Evolutionary conservation across 495 filamentous ascomycete species (phyloP), one percentile per base, ranked within the genome.

Genomic region (Viridothelium virens): DNA sequence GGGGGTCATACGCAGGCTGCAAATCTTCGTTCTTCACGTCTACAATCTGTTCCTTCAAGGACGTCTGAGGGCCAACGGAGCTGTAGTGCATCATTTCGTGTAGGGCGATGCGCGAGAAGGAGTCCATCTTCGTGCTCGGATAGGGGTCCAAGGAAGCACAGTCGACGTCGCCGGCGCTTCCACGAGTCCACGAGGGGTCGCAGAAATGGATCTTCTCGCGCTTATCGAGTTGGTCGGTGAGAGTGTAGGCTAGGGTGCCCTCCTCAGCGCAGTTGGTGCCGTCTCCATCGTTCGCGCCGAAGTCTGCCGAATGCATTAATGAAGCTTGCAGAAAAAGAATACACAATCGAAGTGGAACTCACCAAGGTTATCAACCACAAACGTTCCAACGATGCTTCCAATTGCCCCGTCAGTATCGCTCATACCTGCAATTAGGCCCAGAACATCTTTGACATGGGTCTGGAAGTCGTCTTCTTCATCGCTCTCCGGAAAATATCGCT

Each of bases 341-440:
- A 62, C 59, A 62, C 6, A 62, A 6, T 31, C 12, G n/a, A 62
- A 33, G 59, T 62, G 31, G 59, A 62, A 31, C 59, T 62, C 59
- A 62, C 59, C 59, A 62, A 62, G 59, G 59, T 62, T 62, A 62
- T 62, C 59, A 9, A 62, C 59, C 33, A 62, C 59, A 62, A 62
- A 62, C 2, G 59, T 62, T 31, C 59, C 59, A 41, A 62, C 59
- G 59, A 62, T 31, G 36, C 7, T 62, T 31, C 59, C 59, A 62
- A 62, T 62, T 6, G 59, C 59, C 36, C 59, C 59, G 59, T 62
- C 59, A 31, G 59, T 36, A 62, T 1, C 39, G 59, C 59, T 62
- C 59, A 2, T 62, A 62, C 59, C 59, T 62, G 59, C 59, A 18
- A 62, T 62, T 37, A 62, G 33, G 31, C n/a, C 59, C 36, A 62